Evolutionary conservation across 768 basidiomycete species (phyloP).

Genomic region (Plicaturopsis crispa): DNA sequence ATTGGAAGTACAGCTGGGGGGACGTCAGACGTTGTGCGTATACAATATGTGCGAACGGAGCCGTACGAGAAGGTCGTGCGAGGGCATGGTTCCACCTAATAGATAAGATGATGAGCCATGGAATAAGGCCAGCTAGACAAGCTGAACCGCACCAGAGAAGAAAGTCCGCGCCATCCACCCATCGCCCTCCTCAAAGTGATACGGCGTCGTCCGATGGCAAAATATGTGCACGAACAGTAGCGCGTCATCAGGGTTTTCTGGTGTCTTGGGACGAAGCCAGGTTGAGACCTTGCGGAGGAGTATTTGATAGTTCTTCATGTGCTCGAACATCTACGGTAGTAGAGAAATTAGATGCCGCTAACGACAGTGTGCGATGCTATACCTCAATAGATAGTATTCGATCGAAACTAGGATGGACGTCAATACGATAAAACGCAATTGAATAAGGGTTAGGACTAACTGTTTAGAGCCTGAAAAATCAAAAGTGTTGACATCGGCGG

Average conservation of each 20-base stretch:
- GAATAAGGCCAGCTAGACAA: background rate
- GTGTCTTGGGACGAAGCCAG: constrained; percentile 46
- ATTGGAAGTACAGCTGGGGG: constrained; percentile 54
- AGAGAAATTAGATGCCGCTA: background rate
- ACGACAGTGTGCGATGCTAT: constrained; percentile 2
- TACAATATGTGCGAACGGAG: background rate
- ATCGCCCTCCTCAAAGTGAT: constrained; percentile 62
- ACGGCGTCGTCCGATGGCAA: constrained; percentile 53
- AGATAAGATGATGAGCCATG: background rate
- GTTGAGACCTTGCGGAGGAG: constrained; percentile 54
- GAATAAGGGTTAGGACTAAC: constrained; percentile 23
- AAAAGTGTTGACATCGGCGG: constrained; percentile 58
- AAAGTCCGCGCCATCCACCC: constrained; percentile 75
- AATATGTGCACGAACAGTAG: constrained; percentile 68
- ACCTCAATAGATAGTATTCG: constrained; percentile 67
- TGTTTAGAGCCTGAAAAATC: constrained; percentile 43
- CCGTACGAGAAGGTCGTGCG: constrained; percentile 50
- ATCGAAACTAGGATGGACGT: constrained; percentile 44
- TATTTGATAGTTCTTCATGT: constrained; percentile 67
- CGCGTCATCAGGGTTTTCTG: constrained; percentile 26
- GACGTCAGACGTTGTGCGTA: background rate
- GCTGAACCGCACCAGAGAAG: constrained; percentile 40
- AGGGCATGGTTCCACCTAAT: constrained; percentile 66
- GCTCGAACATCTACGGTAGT: constrained; percentile 58
- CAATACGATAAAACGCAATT: background rate